Percentiles rank a stretch among this genome's conserved stretches.
Conservation (phyloP, 208 protist genomes). For the Spongospora subterranea region DNA sequence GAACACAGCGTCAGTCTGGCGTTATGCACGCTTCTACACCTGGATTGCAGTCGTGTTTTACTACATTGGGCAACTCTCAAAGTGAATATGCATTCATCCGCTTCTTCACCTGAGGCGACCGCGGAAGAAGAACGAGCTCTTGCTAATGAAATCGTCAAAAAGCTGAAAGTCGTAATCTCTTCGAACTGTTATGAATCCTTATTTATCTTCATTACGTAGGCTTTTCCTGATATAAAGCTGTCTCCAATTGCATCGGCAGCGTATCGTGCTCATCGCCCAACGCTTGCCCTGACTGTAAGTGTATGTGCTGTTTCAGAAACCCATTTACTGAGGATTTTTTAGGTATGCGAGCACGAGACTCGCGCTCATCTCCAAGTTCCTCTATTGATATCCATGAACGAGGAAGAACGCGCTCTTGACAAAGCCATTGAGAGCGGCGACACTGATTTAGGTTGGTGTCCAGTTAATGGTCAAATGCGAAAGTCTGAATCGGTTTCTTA, state of each 20-base stretch:
- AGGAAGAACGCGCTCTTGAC: conserved; percentile 24
- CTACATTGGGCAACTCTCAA: conserved; percentile 24
- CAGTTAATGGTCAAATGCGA: not conserved
- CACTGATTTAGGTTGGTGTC: conserved; percentile 13
- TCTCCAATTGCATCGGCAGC: conserved; percentile 30
- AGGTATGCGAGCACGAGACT: conserved; percentile 28
- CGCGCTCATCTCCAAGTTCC: not conserved
- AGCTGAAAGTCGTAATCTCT: not conserved
- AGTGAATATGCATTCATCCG: not conserved
- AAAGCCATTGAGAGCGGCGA: conserved; percentile 50
- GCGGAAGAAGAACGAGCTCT: not conserved
- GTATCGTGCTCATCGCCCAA: conserved; percentile 22
- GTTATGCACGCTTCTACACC: not conserved
- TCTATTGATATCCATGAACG: conserved; percentile 54
- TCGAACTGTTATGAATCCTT: no score
- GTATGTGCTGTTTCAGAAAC: not conserved
- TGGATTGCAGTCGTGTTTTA: conserved; percentile 19
- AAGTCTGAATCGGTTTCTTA: not conserved
- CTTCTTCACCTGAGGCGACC: not conserved
- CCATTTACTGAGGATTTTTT: not conserved
- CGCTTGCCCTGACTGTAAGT: not conserved
- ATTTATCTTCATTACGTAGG: no score
- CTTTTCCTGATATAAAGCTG: not conserved
- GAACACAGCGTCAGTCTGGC: conserved; percentile 14
- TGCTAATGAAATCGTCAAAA: not conserved